Conservation (phyloP, 768 basidiomycete genomes). For the Wakefieldia striispora region DNA sequence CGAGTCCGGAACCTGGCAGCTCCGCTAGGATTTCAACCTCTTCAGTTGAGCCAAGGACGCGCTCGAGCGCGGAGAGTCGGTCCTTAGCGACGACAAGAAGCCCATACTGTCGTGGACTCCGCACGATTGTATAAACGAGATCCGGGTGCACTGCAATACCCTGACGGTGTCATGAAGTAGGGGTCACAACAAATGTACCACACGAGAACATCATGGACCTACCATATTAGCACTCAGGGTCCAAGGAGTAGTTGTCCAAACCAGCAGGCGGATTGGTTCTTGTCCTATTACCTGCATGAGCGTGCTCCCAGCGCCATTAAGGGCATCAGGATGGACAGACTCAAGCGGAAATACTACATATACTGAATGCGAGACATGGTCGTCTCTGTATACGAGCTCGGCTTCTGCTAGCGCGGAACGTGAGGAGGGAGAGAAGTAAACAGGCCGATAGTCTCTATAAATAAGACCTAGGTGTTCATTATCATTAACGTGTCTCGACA, state of each 20-base stretch:
- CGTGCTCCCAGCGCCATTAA: conserved; percentile 10
- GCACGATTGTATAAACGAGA: conserved; percentile 61
- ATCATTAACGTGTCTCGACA: background rate
- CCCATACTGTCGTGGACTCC: conserved; percentile 24
- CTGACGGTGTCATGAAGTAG: conserved; percentile 37
- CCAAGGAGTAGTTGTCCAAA: conserved; percentile 99
- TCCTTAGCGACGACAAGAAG: conserved; percentile 52
- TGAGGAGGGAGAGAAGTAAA: conserved; percentile 94
- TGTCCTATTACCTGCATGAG: conserved; percentile 33
- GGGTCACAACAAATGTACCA: background rate
- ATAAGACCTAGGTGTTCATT: conserved; percentile 58
- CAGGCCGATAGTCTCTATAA: conserved; percentile 83
- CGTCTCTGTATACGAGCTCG: conserved; percentile 86
- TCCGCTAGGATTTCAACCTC: conserved; percentile 21
- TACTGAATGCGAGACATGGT: conserved; percentile 84
- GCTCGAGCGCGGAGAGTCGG: conserved; percentile 39
- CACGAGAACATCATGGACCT: conserved; percentile 14
- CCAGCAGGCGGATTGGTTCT: conserved; percentile 53
- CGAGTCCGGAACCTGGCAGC: conserved; percentile 45
- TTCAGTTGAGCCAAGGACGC: conserved; percentile 18
- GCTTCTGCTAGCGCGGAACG: conserved; percentile 93
- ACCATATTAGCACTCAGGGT: conserved; percentile 96
- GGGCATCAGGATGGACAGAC: conserved; percentile 9
- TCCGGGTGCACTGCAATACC: conserved; percentile 85
- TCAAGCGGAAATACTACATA: conserved; percentile 80